Evolutionary conservation across 352 stramenopile genomes (phyloP), one percentile per base, ranked within the genome.

Genomic region (Phytophthora chlamydospora): DNA sequence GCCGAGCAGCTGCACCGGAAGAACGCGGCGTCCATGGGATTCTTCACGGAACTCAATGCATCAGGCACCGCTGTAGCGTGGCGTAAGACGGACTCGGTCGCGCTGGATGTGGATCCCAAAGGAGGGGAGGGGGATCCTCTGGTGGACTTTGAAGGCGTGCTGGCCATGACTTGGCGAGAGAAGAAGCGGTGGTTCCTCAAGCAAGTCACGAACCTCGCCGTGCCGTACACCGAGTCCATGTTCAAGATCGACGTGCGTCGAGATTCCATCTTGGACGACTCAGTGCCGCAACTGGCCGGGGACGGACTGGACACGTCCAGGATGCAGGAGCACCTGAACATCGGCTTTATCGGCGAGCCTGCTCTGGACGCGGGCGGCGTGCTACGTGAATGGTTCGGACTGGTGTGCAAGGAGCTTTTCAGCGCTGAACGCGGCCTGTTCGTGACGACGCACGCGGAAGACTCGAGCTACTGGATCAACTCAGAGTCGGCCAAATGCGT

Each of bases 401-500:
- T 95, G 17, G 74, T 92, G 13, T 89, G 75, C 58, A 77, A 89
- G 33, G 79, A 92, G 14, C 78, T 95, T 42, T 95, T 95, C 53
- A 88, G 80, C 27, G 70, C 78, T 10, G 71, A 92, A 29, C 58
- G 78, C 1, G 84, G 86, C 0, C 70, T 95, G 10, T 95, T 95
- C 36, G 52, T 74, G 36, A 82, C 80, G 4, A 93, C 86, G 2
- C 82, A 93, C 38, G 83, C 83, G 4, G 79, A 95, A 44, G 80
- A 90, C 60, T 77, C 83, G 14, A 89, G 80, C 51, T 95, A 95
- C 58, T 95, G 86, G 86, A 93, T 95, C 58, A 91, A 91, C 41
- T 73, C 83, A 0, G 62, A 74, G 12, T 85, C 80, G 0, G 70
- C 58, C 2, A 75, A 89, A 32, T 63, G 58, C n/a, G 73, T 80